phyloP scores from a whole-genome alignment of 2,329 filamentous ascomycete species.

The Cladophialophora carrionii region DNA sequence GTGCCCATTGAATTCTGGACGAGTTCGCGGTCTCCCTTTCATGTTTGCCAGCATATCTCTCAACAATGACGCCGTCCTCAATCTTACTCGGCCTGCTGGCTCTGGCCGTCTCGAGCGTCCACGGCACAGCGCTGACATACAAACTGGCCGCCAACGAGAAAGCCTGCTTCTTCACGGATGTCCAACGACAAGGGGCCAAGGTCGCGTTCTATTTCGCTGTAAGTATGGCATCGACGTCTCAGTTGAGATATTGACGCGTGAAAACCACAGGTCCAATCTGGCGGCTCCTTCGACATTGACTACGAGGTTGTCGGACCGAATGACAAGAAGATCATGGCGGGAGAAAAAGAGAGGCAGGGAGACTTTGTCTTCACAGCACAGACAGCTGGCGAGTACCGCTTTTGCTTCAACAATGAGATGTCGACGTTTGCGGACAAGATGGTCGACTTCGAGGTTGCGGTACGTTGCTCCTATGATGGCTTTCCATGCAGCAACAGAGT shows the following conservation, averaged over 20 bases:
- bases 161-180: constrained; percentile 88
- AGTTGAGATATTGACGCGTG: constrained; percentile 1
- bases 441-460: constrained; percentile 96
- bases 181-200: constrained; percentile 80
- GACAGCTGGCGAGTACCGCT: constrained; percentile 83
- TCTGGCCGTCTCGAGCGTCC: constrained; percentile 69
- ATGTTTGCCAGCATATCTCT: background rate
- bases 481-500: constrained; percentile 31
- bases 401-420: constrained; percentile 99
- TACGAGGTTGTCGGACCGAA: constrained; percentile 83
- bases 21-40: background rate
- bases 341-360: constrained; percentile 88
- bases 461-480: constrained; percentile 53
- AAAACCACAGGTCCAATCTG: constrained; percentile 82
- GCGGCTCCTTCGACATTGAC: constrained; percentile 95
- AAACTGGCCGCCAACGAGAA: constrained; percentile 87
- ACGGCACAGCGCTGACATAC: constrained; percentile 92
- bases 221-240: constrained; percentile 45
- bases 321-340: constrained; percentile 79
- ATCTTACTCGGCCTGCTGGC: constrained; percentile 71
- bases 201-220: constrained; percentile 99
- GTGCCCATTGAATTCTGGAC: background rate
- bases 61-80: constrained; percentile 66
- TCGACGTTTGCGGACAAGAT: constrained; percentile 96
- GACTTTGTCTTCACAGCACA: constrained; percentile 98